Conservation (phyloP, 2,329 filamentous ascomycete genomes). For the Ophiocordyceps camponoti-saundersi region DNA sequence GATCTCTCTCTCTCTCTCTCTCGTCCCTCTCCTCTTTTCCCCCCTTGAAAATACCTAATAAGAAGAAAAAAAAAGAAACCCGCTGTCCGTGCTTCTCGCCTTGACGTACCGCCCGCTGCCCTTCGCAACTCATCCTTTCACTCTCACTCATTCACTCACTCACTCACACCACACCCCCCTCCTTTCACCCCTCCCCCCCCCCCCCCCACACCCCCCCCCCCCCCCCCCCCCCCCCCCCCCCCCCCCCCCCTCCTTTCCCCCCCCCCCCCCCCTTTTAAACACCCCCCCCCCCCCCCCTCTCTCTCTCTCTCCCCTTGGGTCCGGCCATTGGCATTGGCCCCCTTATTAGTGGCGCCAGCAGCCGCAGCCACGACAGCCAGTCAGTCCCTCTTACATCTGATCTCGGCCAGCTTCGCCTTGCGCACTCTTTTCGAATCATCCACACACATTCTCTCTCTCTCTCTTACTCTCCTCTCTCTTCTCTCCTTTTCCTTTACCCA, state of each 20-base stretch:
- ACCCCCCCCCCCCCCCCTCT: no score
- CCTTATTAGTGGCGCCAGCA: constrained; percentile 1
- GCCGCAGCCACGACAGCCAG: not conserved
- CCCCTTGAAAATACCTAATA: not conserved
- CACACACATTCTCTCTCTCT: constrained; percentile 5
- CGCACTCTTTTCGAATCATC: not conserved
- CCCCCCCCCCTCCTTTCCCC: not conserved
- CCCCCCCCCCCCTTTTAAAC: no score
- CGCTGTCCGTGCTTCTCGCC: not conserved
- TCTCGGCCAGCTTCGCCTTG: not conserved
- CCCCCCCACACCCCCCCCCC: no score
- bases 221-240: no score
- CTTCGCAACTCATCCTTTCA: not conserved
- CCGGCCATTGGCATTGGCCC: not conserved
- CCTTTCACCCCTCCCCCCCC: not conserved
- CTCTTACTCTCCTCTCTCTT: constrained; percentile 7
- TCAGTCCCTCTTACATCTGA: not conserved
- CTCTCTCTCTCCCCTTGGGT: no score
- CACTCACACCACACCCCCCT: not conserved
- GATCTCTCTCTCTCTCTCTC: not conserved
- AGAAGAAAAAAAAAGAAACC: not conserved
- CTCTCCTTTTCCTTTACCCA: constrained; percentile 4
- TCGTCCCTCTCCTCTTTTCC: not conserved
- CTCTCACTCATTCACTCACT: not conserved
- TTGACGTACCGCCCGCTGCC: not conserved